Conservation (phyloP, 306 rosid genomes). For the Pachyrhizus erosus region DNA sequence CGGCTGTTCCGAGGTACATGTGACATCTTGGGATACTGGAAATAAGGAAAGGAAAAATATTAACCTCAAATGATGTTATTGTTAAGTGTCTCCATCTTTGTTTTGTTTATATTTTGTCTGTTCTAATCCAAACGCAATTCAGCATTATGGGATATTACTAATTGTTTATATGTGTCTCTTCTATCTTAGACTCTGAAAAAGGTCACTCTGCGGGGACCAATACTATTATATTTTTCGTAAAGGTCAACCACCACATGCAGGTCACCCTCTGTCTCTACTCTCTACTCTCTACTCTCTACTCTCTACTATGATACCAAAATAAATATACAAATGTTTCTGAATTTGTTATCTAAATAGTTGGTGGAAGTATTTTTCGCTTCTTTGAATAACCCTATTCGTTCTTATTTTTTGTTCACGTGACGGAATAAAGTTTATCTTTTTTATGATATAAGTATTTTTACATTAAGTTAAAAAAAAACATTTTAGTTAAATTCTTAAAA, state of each 20-base stretch:
- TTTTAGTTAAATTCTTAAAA: too few species aligned
- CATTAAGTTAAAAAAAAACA: too few species aligned
- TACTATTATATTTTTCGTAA: background rate
- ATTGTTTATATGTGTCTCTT: too few species aligned
- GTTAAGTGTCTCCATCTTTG: background rate
- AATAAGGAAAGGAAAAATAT: background rate
- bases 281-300: too few species aligned
- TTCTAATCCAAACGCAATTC: background rate
- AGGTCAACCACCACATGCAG: slow-evolving; percentile 41
- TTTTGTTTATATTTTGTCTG: background rate
- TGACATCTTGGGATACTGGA: background rate
- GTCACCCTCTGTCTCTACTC: slow-evolving; percentile 27
- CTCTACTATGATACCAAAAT: background rate
- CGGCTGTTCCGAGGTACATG: slow-evolving; percentile 4
- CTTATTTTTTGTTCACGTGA: too few species aligned
- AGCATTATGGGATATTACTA: too few species aligned
- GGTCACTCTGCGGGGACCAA: slow-evolving; percentile 9
- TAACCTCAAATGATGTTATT: background rate
- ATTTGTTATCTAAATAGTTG: slow-evolving; percentile 3
- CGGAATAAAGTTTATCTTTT: too few species aligned
- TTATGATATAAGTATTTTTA: too few species aligned
- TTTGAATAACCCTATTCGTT: too few species aligned
- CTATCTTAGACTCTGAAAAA: slow-evolving; percentile 1
- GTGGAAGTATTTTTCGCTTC: too few species aligned
- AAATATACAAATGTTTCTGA: background rate